phyloP scores from a whole-genome alignment of 257 asterid species.

The Lycium ferocissimum region DNA sequence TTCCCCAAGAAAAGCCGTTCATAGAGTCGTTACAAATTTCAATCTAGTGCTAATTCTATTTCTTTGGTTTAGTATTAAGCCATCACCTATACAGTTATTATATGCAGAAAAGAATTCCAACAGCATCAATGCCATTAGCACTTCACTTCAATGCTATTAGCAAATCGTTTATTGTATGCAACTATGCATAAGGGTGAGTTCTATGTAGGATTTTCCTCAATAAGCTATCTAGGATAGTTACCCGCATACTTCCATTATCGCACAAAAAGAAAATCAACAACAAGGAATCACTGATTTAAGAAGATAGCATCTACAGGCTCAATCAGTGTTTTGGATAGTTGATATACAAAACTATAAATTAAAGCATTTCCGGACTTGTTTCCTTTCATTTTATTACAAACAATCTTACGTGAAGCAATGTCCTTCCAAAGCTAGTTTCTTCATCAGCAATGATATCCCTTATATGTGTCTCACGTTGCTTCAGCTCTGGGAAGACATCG shows the following conservation, averaged over 20 bases:
- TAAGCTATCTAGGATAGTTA: not conserved
- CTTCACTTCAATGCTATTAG: not conserved
- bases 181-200: not conserved
- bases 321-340: not conserved
- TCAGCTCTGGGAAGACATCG: conserved; percentile 88
- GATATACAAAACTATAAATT: conserved; percentile 1
- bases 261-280: not conserved
- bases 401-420: conserved; percentile 72
- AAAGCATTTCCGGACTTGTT: not conserved
- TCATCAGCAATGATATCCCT: conserved; percentile 81
- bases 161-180: not conserved
- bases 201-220: conserved; percentile 4
- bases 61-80: not conserved
- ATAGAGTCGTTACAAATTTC: not conserved
- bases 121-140: not conserved
- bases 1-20: not conserved
- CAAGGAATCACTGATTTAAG: not conserved
- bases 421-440: conserved; percentile 93
- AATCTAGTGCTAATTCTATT: not conserved
- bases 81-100: not conserved
- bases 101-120: not conserved
- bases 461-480: conserved; percentile 63
- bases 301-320: not conserved
- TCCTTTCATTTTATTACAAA: not conserved
- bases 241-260: conserved; percentile 13